Conservation (phyloP, 768 basidiomycete genomes). For the Omphalotus guepiniiformis region DNA sequence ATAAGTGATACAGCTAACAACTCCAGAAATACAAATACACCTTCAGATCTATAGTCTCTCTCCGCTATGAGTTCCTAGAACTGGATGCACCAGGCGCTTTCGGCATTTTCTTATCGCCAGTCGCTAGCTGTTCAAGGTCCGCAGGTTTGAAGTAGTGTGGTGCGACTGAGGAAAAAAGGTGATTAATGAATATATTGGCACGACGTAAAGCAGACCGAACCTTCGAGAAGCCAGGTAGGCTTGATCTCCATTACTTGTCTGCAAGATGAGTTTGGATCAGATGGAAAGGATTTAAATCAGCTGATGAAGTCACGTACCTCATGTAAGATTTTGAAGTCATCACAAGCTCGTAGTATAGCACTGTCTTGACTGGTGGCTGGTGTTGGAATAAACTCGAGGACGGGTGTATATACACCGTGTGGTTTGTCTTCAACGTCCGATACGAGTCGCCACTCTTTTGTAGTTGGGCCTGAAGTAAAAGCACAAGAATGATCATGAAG, state of each 20-base stretch:
- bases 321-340: constrained; percentile 98
- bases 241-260: constrained; percentile 99
- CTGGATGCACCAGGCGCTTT: constrained; percentile 53
- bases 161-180: constrained; percentile 53
- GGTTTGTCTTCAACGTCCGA: constrained; percentile 91
- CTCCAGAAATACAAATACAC: no score
- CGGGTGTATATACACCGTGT: constrained; percentile 96
- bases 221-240: constrained; percentile 89
- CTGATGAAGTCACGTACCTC: constrained; percentile 41
- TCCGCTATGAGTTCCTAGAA: not conserved
- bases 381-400: constrained; percentile 93
- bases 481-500: not conserved
- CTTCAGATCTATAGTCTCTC: no score
- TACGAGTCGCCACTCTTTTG: constrained; percentile 98
- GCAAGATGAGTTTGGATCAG: constrained; percentile 1
- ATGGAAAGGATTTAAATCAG: not conserved
- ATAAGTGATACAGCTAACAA: no score
- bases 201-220: constrained; percentile 34
- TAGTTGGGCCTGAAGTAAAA: constrained; percentile 62
- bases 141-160: constrained; percentile 94
- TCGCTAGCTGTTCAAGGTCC: constrained; percentile 73
- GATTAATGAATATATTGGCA: constrained; percentile 9
- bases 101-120: constrained; percentile 93
- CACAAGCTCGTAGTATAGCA: constrained; percentile 95
- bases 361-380: constrained; percentile 87